Evolutionary conservation across 495 filamentous ascomycete genomes (phyloP).

Genomic region (Penicillium argentinense): DNA sequence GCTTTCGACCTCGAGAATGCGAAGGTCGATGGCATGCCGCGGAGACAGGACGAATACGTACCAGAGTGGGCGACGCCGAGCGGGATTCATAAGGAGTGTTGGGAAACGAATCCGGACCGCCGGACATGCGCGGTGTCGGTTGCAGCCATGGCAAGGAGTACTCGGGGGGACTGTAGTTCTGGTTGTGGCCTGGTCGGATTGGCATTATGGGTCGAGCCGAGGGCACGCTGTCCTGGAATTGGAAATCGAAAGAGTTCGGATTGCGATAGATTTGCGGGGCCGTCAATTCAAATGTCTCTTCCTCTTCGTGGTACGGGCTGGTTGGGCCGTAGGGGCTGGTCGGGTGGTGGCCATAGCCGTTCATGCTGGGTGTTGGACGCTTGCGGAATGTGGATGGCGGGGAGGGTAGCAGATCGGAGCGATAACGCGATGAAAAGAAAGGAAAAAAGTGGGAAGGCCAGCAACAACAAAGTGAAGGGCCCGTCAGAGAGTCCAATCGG

Average conservation of each 20-base stretch:
- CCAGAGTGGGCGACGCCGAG: conserved; percentile 32
- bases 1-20: background rate
- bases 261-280: conserved; percentile 12
- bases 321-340: conserved; percentile 9
- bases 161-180: conserved; percentile 16
- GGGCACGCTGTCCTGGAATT: conserved; percentile 10
- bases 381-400: conserved; percentile 2
- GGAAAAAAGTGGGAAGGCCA: background rate
- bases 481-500: too few species aligned
- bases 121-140: conserved; percentile 19
- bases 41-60: conserved; percentile 10
- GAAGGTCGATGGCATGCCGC: background rate
- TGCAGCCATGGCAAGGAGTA: conserved; percentile 22
- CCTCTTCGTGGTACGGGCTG: conserved; percentile 17
- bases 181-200: conserved; percentile 21
- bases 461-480: background rate
- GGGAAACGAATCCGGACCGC: conserved; percentile 17
- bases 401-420: too few species aligned
- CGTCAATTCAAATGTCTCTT: conserved; percentile 31
- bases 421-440: conserved; percentile 1
- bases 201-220: conserved; percentile 23
- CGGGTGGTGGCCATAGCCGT: conserved; percentile 10
- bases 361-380: conserved; percentile 14
- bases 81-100: conserved; percentile 28
- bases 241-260: conserved; percentile 18